phyloP scores from a whole-genome alignment of 306 rosid genomes.

The Carpinus viminea region DNA sequence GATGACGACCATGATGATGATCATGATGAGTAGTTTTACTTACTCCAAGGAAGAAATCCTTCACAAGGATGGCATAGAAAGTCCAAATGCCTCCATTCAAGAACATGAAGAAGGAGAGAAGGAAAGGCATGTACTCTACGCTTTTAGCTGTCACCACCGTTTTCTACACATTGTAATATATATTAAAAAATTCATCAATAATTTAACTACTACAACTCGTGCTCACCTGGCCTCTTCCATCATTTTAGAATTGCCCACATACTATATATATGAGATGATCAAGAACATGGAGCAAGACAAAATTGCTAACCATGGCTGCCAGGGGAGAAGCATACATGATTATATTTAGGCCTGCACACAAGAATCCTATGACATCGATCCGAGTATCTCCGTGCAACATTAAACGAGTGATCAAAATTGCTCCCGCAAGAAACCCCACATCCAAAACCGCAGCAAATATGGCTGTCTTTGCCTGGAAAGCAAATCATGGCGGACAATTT shows the following conservation, averaged over 20 bases:
- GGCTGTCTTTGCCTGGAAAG: conserved; percentile 26
- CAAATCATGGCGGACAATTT: background rate
- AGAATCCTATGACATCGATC: conserved; percentile 29
- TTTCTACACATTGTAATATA: conserved; percentile 18
- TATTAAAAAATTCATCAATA: background rate
- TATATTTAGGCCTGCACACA: conserved; percentile 31
- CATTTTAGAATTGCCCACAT: too few species aligned
- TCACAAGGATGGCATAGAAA: conserved; percentile 8
- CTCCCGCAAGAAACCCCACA: conserved; percentile 31
- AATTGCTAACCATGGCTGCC: conserved; percentile 30
- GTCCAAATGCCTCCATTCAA: conserved; percentile 54
- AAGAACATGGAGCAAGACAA: too few species aligned
- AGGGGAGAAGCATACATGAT: conserved; percentile 44
- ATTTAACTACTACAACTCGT: background rate
- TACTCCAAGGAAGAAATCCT: conserved; percentile 7
- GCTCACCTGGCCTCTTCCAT: too few species aligned
- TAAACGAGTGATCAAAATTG: conserved; percentile 26
- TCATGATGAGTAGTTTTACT: background rate
- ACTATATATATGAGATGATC: too few species aligned
- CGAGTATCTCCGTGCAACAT: conserved; percentile 27
- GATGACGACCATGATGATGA: background rate
- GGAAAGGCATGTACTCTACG: conserved; percentile 55
- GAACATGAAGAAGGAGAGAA: conserved; percentile 35
- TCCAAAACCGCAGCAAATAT: conserved; percentile 27
- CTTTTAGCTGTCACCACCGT: conserved; percentile 44